phyloP scores from a whole-genome alignment of 1,284 basidiomycete species.

The Apiotrichum brassicae region DNA sequence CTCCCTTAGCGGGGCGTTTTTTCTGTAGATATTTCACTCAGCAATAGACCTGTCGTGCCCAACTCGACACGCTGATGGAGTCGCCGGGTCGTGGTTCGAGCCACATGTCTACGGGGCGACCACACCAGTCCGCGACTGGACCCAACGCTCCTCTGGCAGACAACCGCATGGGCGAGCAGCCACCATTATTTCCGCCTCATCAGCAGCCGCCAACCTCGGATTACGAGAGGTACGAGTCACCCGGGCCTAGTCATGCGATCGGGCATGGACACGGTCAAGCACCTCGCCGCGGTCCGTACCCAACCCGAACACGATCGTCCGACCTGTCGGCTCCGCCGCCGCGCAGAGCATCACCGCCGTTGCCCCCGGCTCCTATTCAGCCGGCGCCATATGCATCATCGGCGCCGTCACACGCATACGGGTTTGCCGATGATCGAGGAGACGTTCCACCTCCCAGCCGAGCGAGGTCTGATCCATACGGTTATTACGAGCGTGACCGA shows the following conservation, averaged over 20 bases:
- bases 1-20: too few species aligned
- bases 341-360: not conserved
- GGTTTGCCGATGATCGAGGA: not conserved
- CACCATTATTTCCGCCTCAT: not conserved
- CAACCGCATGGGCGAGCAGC: not conserved
- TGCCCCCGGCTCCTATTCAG: not conserved
- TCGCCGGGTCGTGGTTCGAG: not conserved
- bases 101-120: not conserved
- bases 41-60: too few species aligned
- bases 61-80: not conserved
- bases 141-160: not conserved
- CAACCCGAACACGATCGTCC: not conserved
- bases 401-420: not conserved
- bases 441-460: not conserved
- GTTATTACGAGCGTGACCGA: not conserved
- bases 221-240: not conserved
- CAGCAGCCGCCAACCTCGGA: not conserved
- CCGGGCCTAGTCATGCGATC: not conserved
- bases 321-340: not conserved
- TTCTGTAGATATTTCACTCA: too few species aligned
- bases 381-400: not conserved
- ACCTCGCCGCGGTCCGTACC: not conserved
- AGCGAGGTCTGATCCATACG: constrained; percentile 2
- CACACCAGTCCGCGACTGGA: not conserved
- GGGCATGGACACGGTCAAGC: not conserved